Evolutionary conservation across 2,329 filamentous ascomycete species (phyloP), one percentile per base, ranked within the genome.

Genomic region (Pseudocercospora eumusae): DNA sequence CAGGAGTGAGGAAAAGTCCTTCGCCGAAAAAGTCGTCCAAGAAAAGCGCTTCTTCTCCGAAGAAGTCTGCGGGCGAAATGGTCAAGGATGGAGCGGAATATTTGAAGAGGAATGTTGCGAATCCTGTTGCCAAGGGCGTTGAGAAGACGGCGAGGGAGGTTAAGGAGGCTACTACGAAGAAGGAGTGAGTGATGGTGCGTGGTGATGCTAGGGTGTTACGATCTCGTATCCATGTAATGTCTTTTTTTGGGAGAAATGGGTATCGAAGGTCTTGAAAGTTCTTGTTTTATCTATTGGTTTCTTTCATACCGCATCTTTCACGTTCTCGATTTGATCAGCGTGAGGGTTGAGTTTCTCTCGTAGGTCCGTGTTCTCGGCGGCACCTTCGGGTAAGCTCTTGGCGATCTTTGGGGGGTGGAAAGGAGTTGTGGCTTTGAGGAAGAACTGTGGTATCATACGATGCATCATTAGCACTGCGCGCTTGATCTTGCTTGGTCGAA

Each of bases 331-430:
- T 20, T 63, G 56, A 33, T 65, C 64, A 20, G 52, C 66, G 11
- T 60, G 45, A 23, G 50, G n/a, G 40, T 23, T 45, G 4, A 57
- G 21, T 59, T 70, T 69, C 36, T 65, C 59, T 1, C 40, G 33
- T 45, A 68, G 44, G 49, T 65, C 61, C 3, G 59, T 21, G 11
- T 66, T 60, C 33, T 67, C 59, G 2, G 68, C 66, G 11, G 61
- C 52, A n/a, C 68, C 67, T n/a, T 57, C 58, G 5, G 64, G 69
- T 61, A 69, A 59, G 11, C 33, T 64, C 55, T 64, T 65, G 5
- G 68, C 69, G 13, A 69, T 58, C 42, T 64, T 65, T 10, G 67
- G 63, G 6, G 68, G 63, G 42, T 70, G 62, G 25, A 70, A 31
- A 8, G 64, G 52, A 56, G 69, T 69, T 33, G 54, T 64, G 2